Conservation (phyloP, 345 rosid genomes). For the Populus tremula region DNA sequence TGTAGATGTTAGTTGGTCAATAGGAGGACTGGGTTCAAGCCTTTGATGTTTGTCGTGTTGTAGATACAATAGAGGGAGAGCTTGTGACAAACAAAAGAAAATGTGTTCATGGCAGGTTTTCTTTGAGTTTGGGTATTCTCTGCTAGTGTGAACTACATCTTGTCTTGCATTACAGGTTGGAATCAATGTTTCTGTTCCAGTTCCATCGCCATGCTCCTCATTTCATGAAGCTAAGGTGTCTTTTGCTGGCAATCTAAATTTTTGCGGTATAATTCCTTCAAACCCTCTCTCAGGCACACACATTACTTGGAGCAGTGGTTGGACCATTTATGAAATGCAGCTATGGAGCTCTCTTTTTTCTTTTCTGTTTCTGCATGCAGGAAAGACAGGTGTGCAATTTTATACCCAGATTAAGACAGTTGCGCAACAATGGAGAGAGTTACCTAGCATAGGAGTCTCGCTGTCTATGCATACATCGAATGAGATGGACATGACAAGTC, state of each 20-base stretch:
- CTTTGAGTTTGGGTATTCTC: neutral
- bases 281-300: neutral
- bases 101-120: neutral
- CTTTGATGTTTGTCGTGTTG: neutral
- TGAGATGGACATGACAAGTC: slow-evolving; percentile 16
- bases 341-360: neutral
- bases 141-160: neutral
- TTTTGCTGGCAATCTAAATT: slow-evolving; percentile 86
- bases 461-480: slow-evolving; percentile 70
- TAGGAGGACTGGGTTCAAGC: neutral
- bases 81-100: neutral
- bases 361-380: slow-evolving; percentile 35
- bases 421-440: slow-evolving; percentile 96
- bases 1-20: neutral
- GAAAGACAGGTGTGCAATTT: slow-evolving; percentile 92
- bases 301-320: slow-evolving; percentile 1
- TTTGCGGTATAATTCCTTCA: slow-evolving; percentile 57
- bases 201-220: slow-evolving; percentile 87
- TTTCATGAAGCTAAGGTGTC: slow-evolving; percentile 90
- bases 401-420: slow-evolving; percentile 87
- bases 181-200: slow-evolving; percentile 92
- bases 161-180: slow-evolving; percentile 52
- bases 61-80: neutral
- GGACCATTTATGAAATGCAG: neutral
- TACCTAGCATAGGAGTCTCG: slow-evolving; percentile 65